Evolutionary conservation across 148 eudicot species (phyloP), one percentile per base, ranked within the genome.

Genomic region (Simmondsia chinensis): DNA sequence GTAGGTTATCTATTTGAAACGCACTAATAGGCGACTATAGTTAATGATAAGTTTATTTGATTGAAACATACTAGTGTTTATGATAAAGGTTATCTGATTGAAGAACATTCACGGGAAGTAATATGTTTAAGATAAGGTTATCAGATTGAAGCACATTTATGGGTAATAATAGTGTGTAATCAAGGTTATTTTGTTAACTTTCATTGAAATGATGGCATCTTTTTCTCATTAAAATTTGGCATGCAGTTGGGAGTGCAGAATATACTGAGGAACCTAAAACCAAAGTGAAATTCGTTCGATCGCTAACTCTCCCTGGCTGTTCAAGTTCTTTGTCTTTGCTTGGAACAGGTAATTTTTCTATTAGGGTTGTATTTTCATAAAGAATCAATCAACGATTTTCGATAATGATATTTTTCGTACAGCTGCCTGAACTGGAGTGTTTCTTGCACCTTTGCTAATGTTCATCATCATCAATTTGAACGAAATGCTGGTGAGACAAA

Each of bases 281-380:
- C 29, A 76, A 70, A 22, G 88, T 85, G 57, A 79, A 76, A 33
- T 85, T 91, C 55, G 79, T 61, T 35, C 72, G 54, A 43, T 50
- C 75, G 38, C 23, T 85, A 54, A 57, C 43, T 63, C 66, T 74
- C 49, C 93, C 97, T 34, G 93, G 87, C 36, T 91, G 88, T 58
- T 82, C 93, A 31, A 76, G 56, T 41, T 61, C 83, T 18, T 68
- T 85, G 57, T 73, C 87, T 20, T 75, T 89, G 61, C 77, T 89
- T 37, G 95, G 95, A 61, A 81, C 76, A 14, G 97, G 95, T 88
- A 50, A 63, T n/a, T n/a, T n/a, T n/a, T n/a, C n/a, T n/a, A n/a
- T n/a, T n/a, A n/a, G n/a, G n/a, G 78, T 53, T 46, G 13, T 39
- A 27, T 4, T 38, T 34, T 26, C 46, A 14, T 22, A 7, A 11